phyloP scores from a whole-genome alignment of 768 basidiomycete species.

The Gelatoporia subvermispora region DNA sequence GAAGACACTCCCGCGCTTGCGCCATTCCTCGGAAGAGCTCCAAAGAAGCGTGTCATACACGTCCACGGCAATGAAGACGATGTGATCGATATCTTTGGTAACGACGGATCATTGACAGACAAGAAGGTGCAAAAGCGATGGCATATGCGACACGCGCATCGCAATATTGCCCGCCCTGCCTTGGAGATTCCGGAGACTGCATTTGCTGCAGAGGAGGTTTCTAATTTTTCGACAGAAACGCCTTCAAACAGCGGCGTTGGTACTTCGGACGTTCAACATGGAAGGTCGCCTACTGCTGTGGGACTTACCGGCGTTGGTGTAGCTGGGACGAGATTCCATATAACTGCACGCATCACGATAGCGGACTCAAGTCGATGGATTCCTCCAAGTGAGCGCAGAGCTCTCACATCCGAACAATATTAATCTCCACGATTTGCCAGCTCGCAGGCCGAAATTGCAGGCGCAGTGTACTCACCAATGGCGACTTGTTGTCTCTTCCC shows the following conservation, averaged over 20 bases:
- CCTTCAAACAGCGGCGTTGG: neutral
- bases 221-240: neutral
- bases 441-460: constrained; percentile 22
- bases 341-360: constrained; percentile 37
- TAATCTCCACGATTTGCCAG: no score
- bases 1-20: constrained; percentile 48
- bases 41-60: constrained; percentile 38
- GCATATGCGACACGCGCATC: constrained; percentile 35
- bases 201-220: neutral
- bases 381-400: constrained; percentile 35
- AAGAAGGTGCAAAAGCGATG: constrained; percentile 18
- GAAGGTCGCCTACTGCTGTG: neutral
- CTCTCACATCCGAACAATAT: no score
- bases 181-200: constrained; percentile 22
- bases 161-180: constrained; percentile 36
- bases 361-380: constrained; percentile 43
- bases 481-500: constrained; percentile 39
- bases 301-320: neutral
- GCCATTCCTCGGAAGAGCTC: constrained; percentile 42
- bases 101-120: constrained; percentile 2
- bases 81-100: constrained; percentile 28
- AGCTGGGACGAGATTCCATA: constrained; percentile 39
- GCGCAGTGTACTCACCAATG: constrained; percentile 39
- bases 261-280: neutral
- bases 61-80: constrained; percentile 28